phyloP scores from a whole-genome alignment of 768 basidiomycete genomes.

The Chiua virens region DNA sequence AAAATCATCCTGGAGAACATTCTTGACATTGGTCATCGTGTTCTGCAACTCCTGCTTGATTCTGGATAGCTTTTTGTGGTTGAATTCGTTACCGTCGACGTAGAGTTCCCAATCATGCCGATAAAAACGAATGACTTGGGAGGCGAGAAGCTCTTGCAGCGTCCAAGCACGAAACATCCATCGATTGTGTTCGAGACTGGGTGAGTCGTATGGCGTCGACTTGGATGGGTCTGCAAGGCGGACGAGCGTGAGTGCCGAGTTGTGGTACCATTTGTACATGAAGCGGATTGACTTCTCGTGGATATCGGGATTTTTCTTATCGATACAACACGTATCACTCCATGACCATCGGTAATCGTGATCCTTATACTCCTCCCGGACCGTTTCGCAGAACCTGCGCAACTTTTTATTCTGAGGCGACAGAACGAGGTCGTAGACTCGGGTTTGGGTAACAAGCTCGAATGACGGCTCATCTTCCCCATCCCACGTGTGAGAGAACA shows the following conservation, averaged over 20 bases:
- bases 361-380: not conserved
- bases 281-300: constrained; percentile 5
- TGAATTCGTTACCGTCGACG: not conserved
- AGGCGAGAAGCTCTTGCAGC: constrained; percentile 12
- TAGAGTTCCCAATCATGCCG: constrained; percentile 3
- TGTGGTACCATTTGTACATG: constrained; percentile 18
- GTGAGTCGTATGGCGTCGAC: not conserved
- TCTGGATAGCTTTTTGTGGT: constrained; percentile 5
- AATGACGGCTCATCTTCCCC: constrained; percentile 7
- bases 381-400: constrained; percentile 5
- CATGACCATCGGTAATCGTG: constrained; percentile 4
- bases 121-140: constrained; percentile 13
- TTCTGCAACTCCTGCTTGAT: not conserved
- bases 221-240: constrained; percentile 5
- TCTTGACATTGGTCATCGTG: not conserved
- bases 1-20: not conserved
- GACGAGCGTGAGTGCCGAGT: constrained; percentile 12
- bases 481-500: constrained; percentile 20
- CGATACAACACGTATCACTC: constrained; percentile 14
- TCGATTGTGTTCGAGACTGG: constrained; percentile 3
- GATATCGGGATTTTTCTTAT: not conserved
- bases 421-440: not conserved
- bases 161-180: constrained; percentile 20
- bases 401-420: constrained; percentile 7
- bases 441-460: not conserved